Conservation (phyloP, 768 basidiomycete species). For the Coprinopsis sp. region DNA sequence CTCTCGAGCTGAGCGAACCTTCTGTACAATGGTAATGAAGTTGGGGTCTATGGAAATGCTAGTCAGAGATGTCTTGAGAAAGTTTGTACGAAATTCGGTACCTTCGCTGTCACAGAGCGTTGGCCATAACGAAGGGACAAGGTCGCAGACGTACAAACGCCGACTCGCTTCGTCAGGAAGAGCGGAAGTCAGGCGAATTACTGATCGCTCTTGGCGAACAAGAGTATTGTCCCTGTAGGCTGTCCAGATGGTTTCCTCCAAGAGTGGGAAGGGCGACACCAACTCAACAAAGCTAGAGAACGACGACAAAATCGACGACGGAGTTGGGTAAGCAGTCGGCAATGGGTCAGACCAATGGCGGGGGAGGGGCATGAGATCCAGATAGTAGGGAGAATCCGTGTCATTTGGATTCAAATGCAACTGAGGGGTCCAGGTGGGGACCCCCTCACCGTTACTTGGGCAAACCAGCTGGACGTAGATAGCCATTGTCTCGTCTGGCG, state of each 20-base stretch:
- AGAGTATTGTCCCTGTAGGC: slow-evolving; percentile 40
- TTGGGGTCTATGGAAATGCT: slow-evolving; percentile 39
- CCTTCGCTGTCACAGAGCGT: slow-evolving; percentile 40
- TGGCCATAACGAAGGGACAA: slow-evolving; percentile 50
- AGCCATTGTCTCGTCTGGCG: slow-evolving; percentile 5
- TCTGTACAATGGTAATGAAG: slow-evolving; percentile 47
- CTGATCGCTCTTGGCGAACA: slow-evolving; percentile 40
- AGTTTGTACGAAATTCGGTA: slow-evolving; percentile 18
- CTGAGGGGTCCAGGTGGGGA: slow-evolving; percentile 8
- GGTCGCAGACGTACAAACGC: slow-evolving; percentile 41
- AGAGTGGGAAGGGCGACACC: slow-evolving; percentile 40
- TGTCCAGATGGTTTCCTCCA: slow-evolving; percentile 39
- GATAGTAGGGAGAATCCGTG: slow-evolving; percentile 13
- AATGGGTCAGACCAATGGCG: slow-evolving; percentile 1
- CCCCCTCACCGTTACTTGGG: slow-evolving; percentile 11
- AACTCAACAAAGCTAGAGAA: slow-evolving; percentile 37
- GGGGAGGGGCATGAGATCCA: slow-evolving; percentile 18
- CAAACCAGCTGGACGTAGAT: slow-evolving; percentile 21
- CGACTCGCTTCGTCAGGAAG: slow-evolving; percentile 16
- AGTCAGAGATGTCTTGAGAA: not conserved
- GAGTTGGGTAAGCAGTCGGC: not conserved
- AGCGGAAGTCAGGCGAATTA: not conserved
- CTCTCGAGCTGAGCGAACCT: slow-evolving; percentile 6
- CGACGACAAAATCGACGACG: slow-evolving; percentile 12
- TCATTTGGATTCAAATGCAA: slow-evolving; percentile 17